Conservation (phyloP, 805 yeast species). For the Starmera amethionina region DNA sequence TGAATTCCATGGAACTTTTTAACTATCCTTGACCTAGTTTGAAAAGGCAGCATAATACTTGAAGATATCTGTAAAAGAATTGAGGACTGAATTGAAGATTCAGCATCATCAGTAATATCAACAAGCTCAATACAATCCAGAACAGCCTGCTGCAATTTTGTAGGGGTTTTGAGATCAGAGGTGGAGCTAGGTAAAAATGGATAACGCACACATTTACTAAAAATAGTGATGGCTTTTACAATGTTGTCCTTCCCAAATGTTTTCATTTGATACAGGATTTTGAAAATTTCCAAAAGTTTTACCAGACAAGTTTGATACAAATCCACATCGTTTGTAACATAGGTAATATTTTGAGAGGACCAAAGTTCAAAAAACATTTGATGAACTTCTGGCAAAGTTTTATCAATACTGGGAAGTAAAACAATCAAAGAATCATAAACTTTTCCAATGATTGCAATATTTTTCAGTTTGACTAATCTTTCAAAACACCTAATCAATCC, state of each 20-base stretch:
- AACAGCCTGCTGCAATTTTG: conserved; percentile 56
- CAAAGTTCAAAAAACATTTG: conserved; percentile 41
- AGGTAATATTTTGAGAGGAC: conserved; percentile 33
- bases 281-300: conserved; percentile 44
- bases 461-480: conserved; percentile 27
- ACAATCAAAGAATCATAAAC: conserved; percentile 41
- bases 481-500: conserved; percentile 41
- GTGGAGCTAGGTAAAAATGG: conserved; percentile 57
- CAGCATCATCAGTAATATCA: conserved; percentile 20
- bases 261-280: conserved; percentile 32
- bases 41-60: conserved; percentile 50
- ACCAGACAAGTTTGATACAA: conserved; percentile 53
- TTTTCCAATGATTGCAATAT: conserved; percentile 44
- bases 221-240: conserved; percentile 42
- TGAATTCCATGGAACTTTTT: conserved; percentile 36
- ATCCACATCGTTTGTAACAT: conserved; percentile 27
- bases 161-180: conserved; percentile 44
- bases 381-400: conserved; percentile 23
- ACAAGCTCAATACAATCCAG: conserved; percentile 34
- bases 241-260: conserved; percentile 24
- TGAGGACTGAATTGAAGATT: conserved; percentile 26
- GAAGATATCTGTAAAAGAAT: conserved; percentile 45
- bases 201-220: conserved; percentile 60
- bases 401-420: not conserved
- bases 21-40: conserved; percentile 46